Base-by-base conservation (phyloP, 1,284 basidiomycete genomes). In the Erythrobasidium hasegawianum region DNA sequence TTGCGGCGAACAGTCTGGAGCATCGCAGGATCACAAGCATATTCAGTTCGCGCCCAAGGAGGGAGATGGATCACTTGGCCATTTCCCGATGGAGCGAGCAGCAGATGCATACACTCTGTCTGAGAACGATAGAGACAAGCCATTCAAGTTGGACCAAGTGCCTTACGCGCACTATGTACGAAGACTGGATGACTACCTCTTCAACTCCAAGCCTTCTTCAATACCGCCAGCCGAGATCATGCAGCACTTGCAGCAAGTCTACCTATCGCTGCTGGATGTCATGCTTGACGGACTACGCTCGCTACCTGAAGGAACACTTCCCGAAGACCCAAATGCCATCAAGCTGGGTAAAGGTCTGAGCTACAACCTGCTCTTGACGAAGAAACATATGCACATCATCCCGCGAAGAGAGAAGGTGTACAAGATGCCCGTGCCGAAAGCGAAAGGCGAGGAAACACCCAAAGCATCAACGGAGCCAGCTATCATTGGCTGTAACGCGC, bases 1-100 rank as follows among this genome's bases (percentile, higher is more conserved):
- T 24, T 65, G 62, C 56, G 62, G 62, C 14, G 56, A 57, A 11
- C 45, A 41, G 22, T 57, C 55, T 18, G 62, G 62, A 24, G 62
- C 62, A 7, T 57, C 55, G 7, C 62, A 65, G 45, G 55, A 57
- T 40, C 62, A 65, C 56, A 65, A 65, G 39, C 62, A 65, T 33
- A 13, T 65, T 0, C 62, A 65, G 47, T 57, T 65, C n/a, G 62
- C 56, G 14, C 62, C 62, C 7, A 65, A 57, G 62, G 18, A 29
- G 1, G 62, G 62, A 11, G 62, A 65, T 43, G 62, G 62, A 2
- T 47, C 40, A 16, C 55, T 65, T 26, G 62, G 62, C 14, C 45
- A 47, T 18, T 65, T 65, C 38, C 62, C 62, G 8, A 29, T 45
- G 29, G 62, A 65, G 41, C 24, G 38, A 11, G 62, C 62, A 20